Conservation (phyloP, 768 basidiomycete species). For the Cubamyces sp. region DNA sequence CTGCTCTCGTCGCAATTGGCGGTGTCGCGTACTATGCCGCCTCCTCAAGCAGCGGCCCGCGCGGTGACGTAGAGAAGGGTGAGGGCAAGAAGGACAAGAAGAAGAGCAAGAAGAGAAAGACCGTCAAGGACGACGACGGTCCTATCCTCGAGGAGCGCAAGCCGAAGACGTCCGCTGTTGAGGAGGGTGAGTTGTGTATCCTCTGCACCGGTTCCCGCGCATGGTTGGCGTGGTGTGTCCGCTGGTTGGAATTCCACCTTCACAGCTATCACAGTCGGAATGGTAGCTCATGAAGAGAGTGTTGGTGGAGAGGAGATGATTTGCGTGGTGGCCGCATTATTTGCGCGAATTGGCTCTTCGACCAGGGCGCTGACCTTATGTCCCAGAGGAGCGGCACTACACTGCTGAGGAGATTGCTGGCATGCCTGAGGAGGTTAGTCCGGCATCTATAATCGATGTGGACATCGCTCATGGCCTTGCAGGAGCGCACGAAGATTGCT, state of each 20-base stretch:
- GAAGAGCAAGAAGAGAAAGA: slow-evolving; percentile 64
- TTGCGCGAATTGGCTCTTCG: background rate
- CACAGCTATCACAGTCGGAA: no score
- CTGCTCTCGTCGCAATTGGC: slow-evolving; percentile 69
- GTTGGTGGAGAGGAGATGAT: no score
- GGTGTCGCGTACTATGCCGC: slow-evolving; percentile 79
- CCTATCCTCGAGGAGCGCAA: slow-evolving; percentile 81
- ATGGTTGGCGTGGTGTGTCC: no score
- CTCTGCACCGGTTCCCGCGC: no score
- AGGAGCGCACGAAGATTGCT: slow-evolving; percentile 71
- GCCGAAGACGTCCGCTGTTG: slow-evolving; percentile 43
- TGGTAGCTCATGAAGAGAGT: no score
- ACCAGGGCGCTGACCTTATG: slow-evolving; percentile 17
- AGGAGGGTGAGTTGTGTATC: slow-evolving; percentile 28
- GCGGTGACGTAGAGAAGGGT: slow-evolving; percentile 47
- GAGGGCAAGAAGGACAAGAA: slow-evolving; percentile 52
- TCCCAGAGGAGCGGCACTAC: slow-evolving; percentile 46
- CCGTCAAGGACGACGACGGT: slow-evolving; percentile 60
- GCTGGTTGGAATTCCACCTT: no score
- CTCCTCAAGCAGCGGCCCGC: slow-evolving; percentile 46
- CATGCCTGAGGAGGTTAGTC: slow-evolving; percentile 59
- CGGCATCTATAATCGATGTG: background rate
- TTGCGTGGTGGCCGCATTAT: background rate
- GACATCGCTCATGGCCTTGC: background rate
- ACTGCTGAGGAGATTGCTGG: slow-evolving; percentile 58